Conservation (phyloP, 179 eudicot species). For the Camellia oleifera region DNA sequence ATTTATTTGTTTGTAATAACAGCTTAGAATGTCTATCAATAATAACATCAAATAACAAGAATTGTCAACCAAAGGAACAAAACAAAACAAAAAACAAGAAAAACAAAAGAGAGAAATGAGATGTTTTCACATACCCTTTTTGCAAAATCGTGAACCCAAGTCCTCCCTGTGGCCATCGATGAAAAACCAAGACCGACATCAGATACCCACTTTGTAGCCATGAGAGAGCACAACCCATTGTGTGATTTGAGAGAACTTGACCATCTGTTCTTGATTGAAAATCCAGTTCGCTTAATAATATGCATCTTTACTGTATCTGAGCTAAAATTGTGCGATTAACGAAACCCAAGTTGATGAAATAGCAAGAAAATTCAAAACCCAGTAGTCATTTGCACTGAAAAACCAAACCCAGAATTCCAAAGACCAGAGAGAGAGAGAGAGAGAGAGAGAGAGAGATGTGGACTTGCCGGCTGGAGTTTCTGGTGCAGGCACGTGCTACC, state of each 20-base stretch:
- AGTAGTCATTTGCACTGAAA: not conserved
- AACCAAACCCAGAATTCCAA: not conserved
- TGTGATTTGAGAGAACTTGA: slow-evolving; percentile 1
- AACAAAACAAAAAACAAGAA: not conserved
- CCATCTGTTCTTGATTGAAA: slow-evolving; percentile 15
- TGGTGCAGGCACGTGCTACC: no score
- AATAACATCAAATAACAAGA: not conserved
- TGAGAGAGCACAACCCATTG: slow-evolving; percentile 10
- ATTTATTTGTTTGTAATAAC: no score
- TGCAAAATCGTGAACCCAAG: slow-evolving; percentile 2
- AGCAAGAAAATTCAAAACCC: not conserved
- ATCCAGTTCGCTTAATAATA: slow-evolving; percentile 22
- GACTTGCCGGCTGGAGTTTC: no score
- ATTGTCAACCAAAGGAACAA: not conserved
- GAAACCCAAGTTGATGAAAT: not conserved
- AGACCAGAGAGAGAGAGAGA: not conserved
- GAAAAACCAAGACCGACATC: slow-evolving; percentile 22
- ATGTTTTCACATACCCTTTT: slow-evolving; percentile 19
- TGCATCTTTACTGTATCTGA: slow-evolving; percentile 17
- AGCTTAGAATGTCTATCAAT: not conserved
- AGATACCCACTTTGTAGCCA: slow-evolving; percentile 15
- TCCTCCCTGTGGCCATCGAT: slow-evolving; percentile 11
- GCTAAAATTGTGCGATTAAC: not conserved
- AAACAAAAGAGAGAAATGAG: not conserved
- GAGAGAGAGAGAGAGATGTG: not conserved